Evolutionary conservation across 495 filamentous ascomycete species (phyloP).

Genomic region (Neurospora hispaniola): DNA sequence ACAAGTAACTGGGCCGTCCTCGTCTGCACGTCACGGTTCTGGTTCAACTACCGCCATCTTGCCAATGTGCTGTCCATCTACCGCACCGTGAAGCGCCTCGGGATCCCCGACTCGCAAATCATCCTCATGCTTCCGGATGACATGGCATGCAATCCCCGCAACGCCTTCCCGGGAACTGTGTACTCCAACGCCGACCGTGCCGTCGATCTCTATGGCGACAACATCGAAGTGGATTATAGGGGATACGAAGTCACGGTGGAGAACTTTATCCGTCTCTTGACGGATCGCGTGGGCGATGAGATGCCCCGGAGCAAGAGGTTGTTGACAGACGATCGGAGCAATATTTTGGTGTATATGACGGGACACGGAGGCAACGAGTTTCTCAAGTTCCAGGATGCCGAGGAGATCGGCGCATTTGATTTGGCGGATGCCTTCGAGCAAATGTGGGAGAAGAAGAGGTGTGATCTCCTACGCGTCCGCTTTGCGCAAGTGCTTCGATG

Average conservation of each 20-base stretch:
- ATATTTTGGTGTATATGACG: constrained; percentile 98
- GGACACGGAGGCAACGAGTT: constrained; percentile 98
- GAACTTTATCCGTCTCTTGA: constrained; percentile 93
- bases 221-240: constrained; percentile 97
- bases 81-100: constrained; percentile 94
- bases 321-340: constrained; percentile 85
- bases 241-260: constrained; percentile 98
- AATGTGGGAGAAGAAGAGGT: constrained; percentile 99
- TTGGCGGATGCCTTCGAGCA: constrained; percentile 96
- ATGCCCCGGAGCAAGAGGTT: constrained; percentile 89
- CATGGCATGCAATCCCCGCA: constrained; percentile 98
- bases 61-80: constrained; percentile 97
- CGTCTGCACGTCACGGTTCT: constrained; percentile 96
- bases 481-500: background rate
- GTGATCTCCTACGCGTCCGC: constrained; percentile 9
- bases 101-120: constrained; percentile 97
- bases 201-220: constrained; percentile 93
- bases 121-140: constrained; percentile 99
- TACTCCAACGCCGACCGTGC: constrained; percentile 97
- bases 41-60: constrained; percentile 99
- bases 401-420: constrained; percentile 95
- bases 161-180: constrained; percentile 93
- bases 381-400: constrained; percentile 94
- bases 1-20: constrained; percentile 98
- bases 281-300: constrained; percentile 84